Percentiles rank a stretch among this genome's conserved stretches.
phyloP scores from a whole-genome alignment of 441 rosid species.

The Bruguiera hainesii region DNA sequence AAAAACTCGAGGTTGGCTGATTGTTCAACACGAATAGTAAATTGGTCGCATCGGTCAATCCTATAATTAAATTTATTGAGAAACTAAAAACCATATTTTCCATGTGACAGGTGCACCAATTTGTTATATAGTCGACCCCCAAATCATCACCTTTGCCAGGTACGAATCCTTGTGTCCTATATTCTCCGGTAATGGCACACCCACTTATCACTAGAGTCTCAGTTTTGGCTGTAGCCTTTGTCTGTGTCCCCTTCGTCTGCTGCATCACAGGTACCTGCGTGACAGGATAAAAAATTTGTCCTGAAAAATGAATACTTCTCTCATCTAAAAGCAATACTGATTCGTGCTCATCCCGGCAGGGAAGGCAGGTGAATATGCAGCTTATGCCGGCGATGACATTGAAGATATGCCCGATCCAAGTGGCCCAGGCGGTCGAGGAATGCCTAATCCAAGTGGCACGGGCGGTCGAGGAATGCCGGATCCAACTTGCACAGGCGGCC shows the following conservation, averaged over 20 bases:
- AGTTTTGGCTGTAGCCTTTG: conserved; percentile 26
- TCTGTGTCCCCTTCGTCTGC: conserved; percentile 27
- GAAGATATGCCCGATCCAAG: not conserved
- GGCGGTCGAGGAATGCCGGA: conserved; percentile 5
- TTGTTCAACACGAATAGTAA: not conserved
- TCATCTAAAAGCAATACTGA: not conserved
- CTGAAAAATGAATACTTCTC: conserved; percentile 16
- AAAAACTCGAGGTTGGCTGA: not conserved
- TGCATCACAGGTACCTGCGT: conserved; percentile 34
- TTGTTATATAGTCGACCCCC: conserved; percentile 22
- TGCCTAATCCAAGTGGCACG: conserved; percentile 13
- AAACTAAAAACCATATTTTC: conserved; percentile 11
- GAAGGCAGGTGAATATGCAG: conserved; percentile 31
- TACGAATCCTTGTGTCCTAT: conserved; percentile 16
- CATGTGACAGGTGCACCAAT: conserved; percentile 10
- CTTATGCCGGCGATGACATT: not conserved
- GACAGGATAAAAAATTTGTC: not conserved
- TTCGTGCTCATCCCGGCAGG: conserved; percentile 28
- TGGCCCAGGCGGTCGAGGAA: conserved; percentile 12
- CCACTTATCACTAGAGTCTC: conserved; percentile 21
- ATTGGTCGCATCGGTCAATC: conserved; percentile 10
- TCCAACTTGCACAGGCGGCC: conserved; percentile 15
- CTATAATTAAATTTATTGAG: conserved; percentile 10
- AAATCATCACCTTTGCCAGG: conserved; percentile 11
- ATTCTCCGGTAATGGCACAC: conserved; percentile 40